Conservation (phyloP, 179 eudicot species). For the Amaranthus tricolor region DNA sequence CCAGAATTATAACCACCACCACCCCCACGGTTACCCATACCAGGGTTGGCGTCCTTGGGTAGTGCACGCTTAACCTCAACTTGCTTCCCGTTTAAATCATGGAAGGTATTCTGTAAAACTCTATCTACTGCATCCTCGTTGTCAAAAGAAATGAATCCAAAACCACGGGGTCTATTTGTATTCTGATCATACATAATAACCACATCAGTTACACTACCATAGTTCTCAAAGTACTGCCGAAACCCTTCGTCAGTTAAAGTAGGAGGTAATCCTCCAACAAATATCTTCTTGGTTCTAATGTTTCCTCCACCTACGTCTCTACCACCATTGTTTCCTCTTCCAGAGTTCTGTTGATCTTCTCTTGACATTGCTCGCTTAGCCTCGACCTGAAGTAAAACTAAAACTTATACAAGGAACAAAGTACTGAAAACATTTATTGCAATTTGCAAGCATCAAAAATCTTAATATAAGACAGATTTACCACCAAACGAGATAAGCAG, state of each 20-base stretch:
- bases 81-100: conserved; percentile 65
- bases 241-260: conserved; percentile 61
- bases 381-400: conserved; percentile 45
- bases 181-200: conserved; percentile 78
- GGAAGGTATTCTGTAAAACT: conserved; percentile 62
- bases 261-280: conserved; percentile 80
- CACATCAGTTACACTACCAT: conserved; percentile 63
- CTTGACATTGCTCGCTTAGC: conserved; percentile 69
- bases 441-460: neutral
- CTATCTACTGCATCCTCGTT: conserved; percentile 78
- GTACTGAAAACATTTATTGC: neutral
- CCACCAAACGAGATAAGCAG: no score
- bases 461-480: neutral
- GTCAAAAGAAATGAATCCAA: conserved; percentile 73
- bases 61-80: conserved; percentile 82
- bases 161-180: conserved; percentile 74
- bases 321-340: conserved; percentile 32
- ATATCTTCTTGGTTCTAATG: conserved; percentile 64
- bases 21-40: conserved; percentile 41
- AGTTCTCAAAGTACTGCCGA: conserved; percentile 60
- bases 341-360: conserved; percentile 49
- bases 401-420: conserved; percentile 14
- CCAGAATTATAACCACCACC: conserved; percentile 56
- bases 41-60: conserved; percentile 71
- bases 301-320: conserved; percentile 45